Evolutionary conservation across 1,284 basidiomycete species (phyloP).

Genomic region (Apiotrichum siamense): DNA sequence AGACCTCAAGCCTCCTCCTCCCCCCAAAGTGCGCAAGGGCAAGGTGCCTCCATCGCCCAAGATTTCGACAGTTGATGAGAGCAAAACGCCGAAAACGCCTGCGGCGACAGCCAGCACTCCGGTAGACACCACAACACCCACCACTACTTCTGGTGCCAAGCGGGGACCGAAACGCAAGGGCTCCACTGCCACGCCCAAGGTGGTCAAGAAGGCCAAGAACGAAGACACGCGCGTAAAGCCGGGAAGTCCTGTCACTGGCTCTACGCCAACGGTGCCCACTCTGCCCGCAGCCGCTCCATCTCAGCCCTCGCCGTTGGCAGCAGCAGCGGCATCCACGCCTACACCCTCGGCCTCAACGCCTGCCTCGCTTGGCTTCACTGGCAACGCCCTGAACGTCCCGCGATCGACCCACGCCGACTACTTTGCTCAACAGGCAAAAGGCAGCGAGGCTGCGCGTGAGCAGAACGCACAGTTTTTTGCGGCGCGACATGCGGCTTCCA

Average conservation of each 20-base stretch:
- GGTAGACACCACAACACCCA: background rate
- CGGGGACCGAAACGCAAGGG: constrained; percentile 13
- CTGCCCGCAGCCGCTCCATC: background rate
- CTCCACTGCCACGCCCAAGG: constrained; percentile 12
- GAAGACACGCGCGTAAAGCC: constrained; percentile 1
- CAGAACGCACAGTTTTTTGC: constrained; percentile 11
- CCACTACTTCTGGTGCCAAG: background rate
- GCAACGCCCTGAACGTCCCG: constrained; percentile 9
- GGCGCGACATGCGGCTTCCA: background rate
- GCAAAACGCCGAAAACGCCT: constrained; percentile 2
- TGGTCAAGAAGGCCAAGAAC: constrained; percentile 11
- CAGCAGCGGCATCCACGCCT: constrained; percentile 3
- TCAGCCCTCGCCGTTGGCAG: background rate
- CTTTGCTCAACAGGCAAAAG: constrained; percentile 19
- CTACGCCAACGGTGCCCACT: constrained; percentile 2
- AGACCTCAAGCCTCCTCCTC: constrained; percentile 18
- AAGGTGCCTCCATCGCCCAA: constrained; percentile 2
- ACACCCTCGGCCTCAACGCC: constrained; percentile 7
- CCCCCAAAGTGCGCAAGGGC: constrained; percentile 11
- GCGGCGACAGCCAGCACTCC: background rate
- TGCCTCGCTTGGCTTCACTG: constrained; percentile 9
- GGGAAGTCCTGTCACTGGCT: background rate
- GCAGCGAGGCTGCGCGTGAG: constrained; percentile 9
- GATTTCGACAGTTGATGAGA: background rate
- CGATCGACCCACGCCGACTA: constrained; percentile 16